Evolutionary conservation across 805 yeast species (phyloP), one percentile per base, ranked within the genome.

Genomic region (Cyberlindnera lachancei): DNA sequence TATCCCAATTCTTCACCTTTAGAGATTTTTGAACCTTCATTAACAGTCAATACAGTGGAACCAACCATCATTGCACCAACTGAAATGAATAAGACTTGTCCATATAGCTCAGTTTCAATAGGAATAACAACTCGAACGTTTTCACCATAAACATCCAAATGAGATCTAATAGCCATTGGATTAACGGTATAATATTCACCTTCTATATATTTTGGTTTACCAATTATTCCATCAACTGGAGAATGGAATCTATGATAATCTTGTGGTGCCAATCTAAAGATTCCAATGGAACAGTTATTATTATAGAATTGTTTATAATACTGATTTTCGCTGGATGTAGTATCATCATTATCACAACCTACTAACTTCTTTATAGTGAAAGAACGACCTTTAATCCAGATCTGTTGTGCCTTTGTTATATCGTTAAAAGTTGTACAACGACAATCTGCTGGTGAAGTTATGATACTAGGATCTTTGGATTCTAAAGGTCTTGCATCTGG

Each of bases 1-100:
- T 85, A 90, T 0, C 98, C 98, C 18, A 90, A 57, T 48, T 90
- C 97, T 26, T 83, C 88, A 4, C 92, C 83, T 28, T 88, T 66
- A 7, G 58, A 46, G 4, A 90, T 65, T 0, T 33, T 23, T 27
- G 75, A 75, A 3, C 85, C 86, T 28, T 68, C 71, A 32, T 68
- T 52, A 12, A 76, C 79, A 0, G 90, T 78, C 18, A 90, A 55
- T 0, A 86, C 70, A 3, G 80, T 87, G 2, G 95, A 80, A 0
- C 97, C 97, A 3, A 90, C 98, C 96, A 90, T 87, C 97, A 92
- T 90, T 0, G 98, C 98, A 22, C 98, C 98, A 4, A 90, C 85
- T 6, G 92, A 76, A 15, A 86, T 73, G 59, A 84, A 68, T 40
- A 82, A 61, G 14, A 90, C 81, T 0, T 71, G 66, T 0, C 96